Evolutionary conservation across 2,329 filamentous ascomycete genomes (phyloP), one percentile per base, ranked within the genome.

Genomic region (Fusarium duplospermum): DNA sequence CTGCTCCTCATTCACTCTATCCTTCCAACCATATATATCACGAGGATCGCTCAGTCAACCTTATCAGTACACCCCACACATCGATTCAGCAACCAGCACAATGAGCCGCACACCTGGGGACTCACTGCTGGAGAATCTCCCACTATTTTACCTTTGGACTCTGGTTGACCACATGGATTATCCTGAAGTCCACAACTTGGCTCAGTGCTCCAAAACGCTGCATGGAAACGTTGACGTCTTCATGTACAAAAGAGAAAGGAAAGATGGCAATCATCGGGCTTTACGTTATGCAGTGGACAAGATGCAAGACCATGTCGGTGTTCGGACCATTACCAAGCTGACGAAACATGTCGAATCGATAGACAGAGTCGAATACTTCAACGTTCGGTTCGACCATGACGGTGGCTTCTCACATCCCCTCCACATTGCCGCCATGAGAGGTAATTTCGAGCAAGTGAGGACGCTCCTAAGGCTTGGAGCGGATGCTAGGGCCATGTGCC

Each of bases 191-290:
- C 10, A 52, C 4, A 14, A 2, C 10, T 14, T 52, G 27, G 27
- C 24, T 13, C 47, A 18, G 13, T 52, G 47, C 11, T 52, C 47
- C 7, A n/a, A 20, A 7, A 20, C 27, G 6, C 6, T 52, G 11
- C 27, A 8, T 18, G 18, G 4, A 4, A 52, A 52, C 27, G 10
- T 52, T 6, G 47, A 52, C 11, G n/a, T 13, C 27, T 52, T 52
- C 18, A 7, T 52, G 13, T 52, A 52, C 27, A 20, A 4, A n/a
- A 52, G 47, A 52, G 47, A 52, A 8, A 29, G 13, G 4, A 31
- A 31, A 2, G 24, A 9, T 1, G 11, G 4, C 0, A 9, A 4
- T 0, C 6, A 20, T 1, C 6, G 2, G 6, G 47, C 47, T 2
- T 11, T 52, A 6, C 6, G 20, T 14, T 52, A 52, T n/a, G 27